phyloP scores from a whole-genome alignment of 108 stramenopile species.

The Epipyxis sp. region DNA sequence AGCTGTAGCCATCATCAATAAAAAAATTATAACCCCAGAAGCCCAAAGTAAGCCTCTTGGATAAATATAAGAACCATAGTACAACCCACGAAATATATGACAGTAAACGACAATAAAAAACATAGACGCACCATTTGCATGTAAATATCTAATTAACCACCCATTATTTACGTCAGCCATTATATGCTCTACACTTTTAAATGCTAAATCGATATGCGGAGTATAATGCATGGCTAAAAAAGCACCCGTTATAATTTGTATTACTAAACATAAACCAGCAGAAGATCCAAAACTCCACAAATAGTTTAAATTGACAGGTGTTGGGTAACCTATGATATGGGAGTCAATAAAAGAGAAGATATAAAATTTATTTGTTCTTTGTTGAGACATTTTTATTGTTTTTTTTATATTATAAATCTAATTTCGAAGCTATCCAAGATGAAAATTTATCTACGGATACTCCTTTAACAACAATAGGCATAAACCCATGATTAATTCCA shows the following conservation, averaged over 20 bases:
- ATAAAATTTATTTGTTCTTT: conserved; percentile 35
- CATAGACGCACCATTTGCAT: conserved; percentile 42
- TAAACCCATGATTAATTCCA: conserved; percentile 22
- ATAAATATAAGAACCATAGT: conserved; percentile 42
- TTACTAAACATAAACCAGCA: conserved; percentile 53
- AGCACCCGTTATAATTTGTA: conserved; percentile 51
- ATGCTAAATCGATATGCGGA: conserved; percentile 40
- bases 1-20: conserved; percentile 44
- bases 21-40: conserved; percentile 38
- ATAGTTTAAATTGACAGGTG: conserved; percentile 59
- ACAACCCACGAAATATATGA: conserved; percentile 42
- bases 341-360: conserved; percentile 35
- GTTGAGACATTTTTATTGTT: conserved; percentile 21
- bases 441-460: conserved; percentile 3
- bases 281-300: conserved; percentile 59
- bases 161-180: conserved; percentile 44
- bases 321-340: conserved; percentile 59
- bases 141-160: conserved; percentile 40
- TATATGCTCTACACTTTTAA: conserved; percentile 44
- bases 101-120: conserved; percentile 44
- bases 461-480: conserved; percentile 26
- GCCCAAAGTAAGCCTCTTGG: conserved; percentile 36
- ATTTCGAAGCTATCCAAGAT: conserved; percentile 20
- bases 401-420: conserved; percentile 2
- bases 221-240: conserved; percentile 50